Base-by-base conservation (phyloP, 1,139 yeast genomes). In the Scheffersomyces parashehatae region DNA sequence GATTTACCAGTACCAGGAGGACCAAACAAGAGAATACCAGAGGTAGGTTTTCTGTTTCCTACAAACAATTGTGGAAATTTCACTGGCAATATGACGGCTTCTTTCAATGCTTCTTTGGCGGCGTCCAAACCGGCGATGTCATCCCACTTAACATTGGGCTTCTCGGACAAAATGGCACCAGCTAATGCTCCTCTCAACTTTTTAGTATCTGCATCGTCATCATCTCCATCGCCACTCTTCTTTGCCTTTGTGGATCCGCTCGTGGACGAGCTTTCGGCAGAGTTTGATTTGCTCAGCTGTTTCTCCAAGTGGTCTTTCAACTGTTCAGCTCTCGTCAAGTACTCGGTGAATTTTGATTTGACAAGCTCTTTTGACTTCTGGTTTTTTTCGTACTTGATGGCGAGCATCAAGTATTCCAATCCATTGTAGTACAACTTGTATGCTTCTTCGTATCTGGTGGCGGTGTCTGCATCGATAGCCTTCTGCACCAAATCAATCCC, bases 1-100 rank as follows among this genome's bases (percentile, higher is more conserved):
- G 98, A 91, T 62, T 95, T 95, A 74, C 99, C 99, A 0, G 99
- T 95, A 58, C 99, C 99, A 3, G 99, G 99, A 11, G 99, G 99
- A 0, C 99, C 99, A 63, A 90, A 95, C 34, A 95, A 72, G 40
- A 95, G 69, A 40, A 95, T 93, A 36, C 99, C 99, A 5, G 88
- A 76, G 3, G 95, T 84, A 1, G 99, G 99, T 60, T 88, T 88
- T 49, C 99, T 80, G 60, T 89, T 90, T 1, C 99, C 99, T 9
- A 86, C 88, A 68, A 93, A 93, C 48, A 93, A 69, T 56, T 93
- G 98, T 1, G 99, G 99, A 62, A 93, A 91, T 64, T 83, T 85
- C 28, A 90, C 96, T 3, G 99, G 99, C 48, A 91, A 73, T 37
- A 95, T 93, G 40, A 95, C 99, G 1, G 99, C 98, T 65, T 95